phyloP scores from a whole-genome alignment of 345 rosid genomes.

The Sisymbrium altissimum region DNA sequence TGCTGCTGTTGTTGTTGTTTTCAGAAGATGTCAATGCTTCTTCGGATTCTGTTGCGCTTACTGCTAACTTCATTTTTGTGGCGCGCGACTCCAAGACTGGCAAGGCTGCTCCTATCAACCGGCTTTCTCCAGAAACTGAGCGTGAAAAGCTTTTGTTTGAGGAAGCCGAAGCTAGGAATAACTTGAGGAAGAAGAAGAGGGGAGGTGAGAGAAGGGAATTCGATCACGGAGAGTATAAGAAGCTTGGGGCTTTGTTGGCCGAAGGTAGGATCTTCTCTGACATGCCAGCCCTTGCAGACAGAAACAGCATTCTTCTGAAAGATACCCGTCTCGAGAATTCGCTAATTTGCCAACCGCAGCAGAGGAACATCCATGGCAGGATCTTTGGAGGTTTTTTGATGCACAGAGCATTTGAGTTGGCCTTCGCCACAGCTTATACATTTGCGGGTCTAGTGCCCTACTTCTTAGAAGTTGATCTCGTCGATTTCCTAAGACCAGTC shows the following conservation, averaged over 20 bases:
- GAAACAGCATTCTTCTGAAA: conserved; percentile 76
- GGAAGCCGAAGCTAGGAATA: conserved; percentile 76
- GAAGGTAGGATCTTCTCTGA: conserved; percentile 80
- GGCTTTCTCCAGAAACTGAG: conserved; percentile 66
- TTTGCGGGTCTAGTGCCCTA: conserved; percentile 76
- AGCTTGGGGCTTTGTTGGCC: conserved; percentile 52
- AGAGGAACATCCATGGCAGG: conserved; percentile 77
- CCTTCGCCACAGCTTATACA: conserved; percentile 83
- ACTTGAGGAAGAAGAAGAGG: conserved; percentile 55
- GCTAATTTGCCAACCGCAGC: conserved; percentile 82
- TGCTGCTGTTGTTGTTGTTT: conserved; percentile 10
- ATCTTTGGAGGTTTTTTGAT: conserved; percentile 78
- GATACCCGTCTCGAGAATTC: conserved; percentile 68
- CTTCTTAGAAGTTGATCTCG: conserved; percentile 86
- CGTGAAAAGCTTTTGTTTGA: conserved; percentile 53
- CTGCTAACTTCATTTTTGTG: conserved; percentile 79
- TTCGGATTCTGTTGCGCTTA: conserved; percentile 48
- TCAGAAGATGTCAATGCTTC: conserved; percentile 47
- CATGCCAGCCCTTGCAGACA: conserved; percentile 83
- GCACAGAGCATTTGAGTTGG: conserved; percentile 84
- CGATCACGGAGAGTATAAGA: conserved; percentile 41
- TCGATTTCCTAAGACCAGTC: conserved; percentile 81
- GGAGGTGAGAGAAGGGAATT: conserved; percentile 49
- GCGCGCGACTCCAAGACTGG: conserved; percentile 81
- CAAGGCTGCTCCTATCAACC: conserved; percentile 70